A percentile compares a stretch with the other conserved stretches of the same genome.
Evolutionary conservation across 139 green algal genomes (phyloP).

Genomic region (Monoraphidium neglectum): DNA sequence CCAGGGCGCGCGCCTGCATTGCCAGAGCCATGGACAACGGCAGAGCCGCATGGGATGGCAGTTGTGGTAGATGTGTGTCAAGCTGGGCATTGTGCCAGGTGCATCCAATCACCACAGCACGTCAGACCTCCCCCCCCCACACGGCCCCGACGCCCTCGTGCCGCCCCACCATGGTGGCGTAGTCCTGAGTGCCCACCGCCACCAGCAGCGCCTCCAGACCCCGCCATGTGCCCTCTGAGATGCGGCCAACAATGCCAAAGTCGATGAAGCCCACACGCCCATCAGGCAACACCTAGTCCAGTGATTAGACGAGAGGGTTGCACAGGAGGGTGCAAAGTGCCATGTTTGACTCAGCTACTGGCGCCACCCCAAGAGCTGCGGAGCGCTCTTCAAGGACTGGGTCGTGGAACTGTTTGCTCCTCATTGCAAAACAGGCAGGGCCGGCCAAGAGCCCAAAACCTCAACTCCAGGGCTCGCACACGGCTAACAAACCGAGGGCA

Average conservation of each 20-base stretch:
- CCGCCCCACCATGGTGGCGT: constrained; percentile 83
- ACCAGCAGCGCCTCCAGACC: constrained; percentile 79
- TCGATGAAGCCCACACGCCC: constrained; percentile 87
- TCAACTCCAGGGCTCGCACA: too few species aligned
- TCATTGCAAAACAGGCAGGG: too few species aligned
- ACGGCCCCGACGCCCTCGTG: constrained; percentile 75
- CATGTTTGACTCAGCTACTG: too few species aligned
- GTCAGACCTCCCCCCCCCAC: constrained; percentile 61
- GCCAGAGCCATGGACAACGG: background rate
- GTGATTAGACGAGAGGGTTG: background rate
- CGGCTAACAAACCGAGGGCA: too few species aligned
- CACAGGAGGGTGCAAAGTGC: too few species aligned
- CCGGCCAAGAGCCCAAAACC: too few species aligned
- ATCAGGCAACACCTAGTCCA: constrained; percentile 76
- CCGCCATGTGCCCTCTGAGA: constrained; percentile 70
- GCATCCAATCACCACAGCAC: constrained; percentile 52
- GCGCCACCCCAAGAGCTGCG: too few species aligned
- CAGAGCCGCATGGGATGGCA: constrained; percentile 62
- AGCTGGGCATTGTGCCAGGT: constrained; percentile 39
- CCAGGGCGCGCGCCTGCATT: constrained; percentile 57
- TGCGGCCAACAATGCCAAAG: constrained; percentile 94
- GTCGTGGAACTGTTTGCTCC: too few species aligned
- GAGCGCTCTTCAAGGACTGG: too few species aligned
- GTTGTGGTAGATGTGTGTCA: constrained; percentile 26
- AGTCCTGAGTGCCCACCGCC: constrained; percentile 64